Evolutionary conservation across 106 monocot genomes (phyloP).

Genomic region (Chionographis japonica): DNA sequence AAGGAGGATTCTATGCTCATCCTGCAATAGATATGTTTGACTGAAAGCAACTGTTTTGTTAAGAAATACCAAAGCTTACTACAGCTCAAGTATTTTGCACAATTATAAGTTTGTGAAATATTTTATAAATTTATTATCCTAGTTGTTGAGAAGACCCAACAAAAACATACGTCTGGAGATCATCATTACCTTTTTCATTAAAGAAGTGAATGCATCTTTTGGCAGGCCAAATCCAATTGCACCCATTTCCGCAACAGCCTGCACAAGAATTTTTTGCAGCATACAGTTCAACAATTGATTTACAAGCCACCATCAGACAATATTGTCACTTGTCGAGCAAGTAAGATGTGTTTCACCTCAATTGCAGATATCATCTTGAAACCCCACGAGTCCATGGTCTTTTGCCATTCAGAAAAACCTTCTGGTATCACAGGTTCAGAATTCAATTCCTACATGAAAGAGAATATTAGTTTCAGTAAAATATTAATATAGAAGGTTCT

Average conservation of each 20-base stretch:
- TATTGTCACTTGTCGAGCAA: background rate
- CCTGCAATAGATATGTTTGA: too few relatives aligned
- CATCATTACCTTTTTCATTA: conserved; percentile 79
- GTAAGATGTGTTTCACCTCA: conserved; percentile 37
- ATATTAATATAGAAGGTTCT: too few relatives aligned
- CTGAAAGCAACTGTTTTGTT: too few relatives aligned
- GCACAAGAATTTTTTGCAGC: background rate
- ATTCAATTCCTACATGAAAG: conserved; percentile 66
- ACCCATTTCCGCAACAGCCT: conserved; percentile 97
- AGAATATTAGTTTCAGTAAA: background rate
- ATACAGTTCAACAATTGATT: background rate
- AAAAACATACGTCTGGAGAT: background rate
- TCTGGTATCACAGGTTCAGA: conserved; percentile 91
- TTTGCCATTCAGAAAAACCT: conserved; percentile 88
- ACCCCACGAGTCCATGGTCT: conserved; percentile 94
- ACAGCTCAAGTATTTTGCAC: too few relatives aligned
- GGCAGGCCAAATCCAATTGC: conserved; percentile 89
- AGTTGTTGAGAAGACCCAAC: background rate
- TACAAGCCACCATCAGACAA: background rate
- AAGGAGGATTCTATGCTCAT: too few relatives aligned
- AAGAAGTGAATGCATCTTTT: conserved; percentile 84
- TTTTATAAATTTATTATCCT: background rate
- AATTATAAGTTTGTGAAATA: too few relatives aligned
- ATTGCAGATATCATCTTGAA: conserved; percentile 87
- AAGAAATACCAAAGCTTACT: too few relatives aligned